These are phyloP conservation scores for Kodamaea sagamina DNA, from an alignment of 805 yeast genomes.

Conservation along the genomic window DNA sequence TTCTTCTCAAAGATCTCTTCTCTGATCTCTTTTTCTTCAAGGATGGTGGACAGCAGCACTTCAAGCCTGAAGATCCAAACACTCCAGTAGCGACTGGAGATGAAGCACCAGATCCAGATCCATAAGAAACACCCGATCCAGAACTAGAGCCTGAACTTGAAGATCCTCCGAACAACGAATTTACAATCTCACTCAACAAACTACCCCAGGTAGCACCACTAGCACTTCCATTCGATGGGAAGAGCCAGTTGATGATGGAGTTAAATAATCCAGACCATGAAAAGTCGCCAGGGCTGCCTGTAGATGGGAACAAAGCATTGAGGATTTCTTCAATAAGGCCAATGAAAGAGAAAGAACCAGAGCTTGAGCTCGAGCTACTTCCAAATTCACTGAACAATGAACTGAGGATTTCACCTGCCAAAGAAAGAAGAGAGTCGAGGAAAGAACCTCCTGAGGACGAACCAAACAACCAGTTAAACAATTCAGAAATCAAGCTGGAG, in stretches of 20 bases:
- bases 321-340: constrained; percentile 9
- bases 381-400: constrained; percentile 24
- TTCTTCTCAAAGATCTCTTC: constrained; percentile 15
- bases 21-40: constrained; percentile 20
- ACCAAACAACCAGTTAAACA: constrained; percentile 19
- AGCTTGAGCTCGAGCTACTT: constrained; percentile 13
- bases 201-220: constrained; percentile 12
- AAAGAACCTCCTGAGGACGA: constrained; percentile 16
- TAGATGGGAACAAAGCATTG: constrained; percentile 6
- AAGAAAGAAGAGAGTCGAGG: constrained; percentile 7
- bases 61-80: constrained; percentile 14
- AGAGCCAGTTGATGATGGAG: constrained; percentile 9
- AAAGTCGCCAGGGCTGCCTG: constrained; percentile 2
- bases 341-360: constrained; percentile 9
- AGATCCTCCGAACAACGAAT: constrained; percentile 13
- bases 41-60: constrained; percentile 29
- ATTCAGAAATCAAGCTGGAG: constrained; percentile 14
- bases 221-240: neutral
- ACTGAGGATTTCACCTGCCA: constrained; percentile 19
- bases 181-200: constrained; percentile 10
- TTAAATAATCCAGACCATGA: constrained; percentile 10
- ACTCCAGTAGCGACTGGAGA: constrained; percentile 12
- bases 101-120: constrained; percentile 5
- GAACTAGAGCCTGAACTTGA: no score
- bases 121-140: constrained; percentile 8